phyloP scores from a whole-genome alignment of 768 basidiomycete species.

The Auricularia sp. region DNA sequence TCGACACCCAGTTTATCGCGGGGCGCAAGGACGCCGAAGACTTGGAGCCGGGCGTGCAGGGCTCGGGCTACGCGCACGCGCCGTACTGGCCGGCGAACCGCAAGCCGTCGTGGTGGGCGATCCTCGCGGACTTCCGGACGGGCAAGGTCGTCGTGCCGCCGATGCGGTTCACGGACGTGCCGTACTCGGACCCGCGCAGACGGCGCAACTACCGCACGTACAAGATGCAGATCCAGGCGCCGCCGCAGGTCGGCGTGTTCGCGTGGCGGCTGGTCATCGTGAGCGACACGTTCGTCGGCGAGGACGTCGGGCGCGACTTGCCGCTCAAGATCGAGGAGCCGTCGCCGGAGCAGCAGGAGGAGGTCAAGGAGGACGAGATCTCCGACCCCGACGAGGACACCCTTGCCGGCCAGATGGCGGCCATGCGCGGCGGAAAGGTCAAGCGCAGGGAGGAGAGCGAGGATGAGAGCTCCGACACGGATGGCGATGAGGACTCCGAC shows the following conservation, averaged over 20 bases:
- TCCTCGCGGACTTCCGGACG: constrained; percentile 79
- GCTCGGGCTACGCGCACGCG: constrained; percentile 67
- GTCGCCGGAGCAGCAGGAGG: constrained; percentile 44
- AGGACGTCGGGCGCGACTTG: constrained; percentile 61
- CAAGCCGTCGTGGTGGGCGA: constrained; percentile 87
- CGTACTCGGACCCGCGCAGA: constrained; percentile 41
- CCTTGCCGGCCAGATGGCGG: constrained; percentile 94
- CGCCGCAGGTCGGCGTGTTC: constrained; percentile 70
- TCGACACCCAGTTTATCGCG: constrained; percentile 60
- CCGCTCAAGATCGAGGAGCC: constrained; percentile 80
- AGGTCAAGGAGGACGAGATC: constrained; percentile 79
- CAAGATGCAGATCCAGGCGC: constrained; percentile 92
- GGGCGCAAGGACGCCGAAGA: constrained; percentile 56
- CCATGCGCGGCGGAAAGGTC: constrained; percentile 80
- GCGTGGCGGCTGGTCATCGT: constrained; percentile 81
- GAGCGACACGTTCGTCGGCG: constrained; percentile 83
- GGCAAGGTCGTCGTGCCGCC: constrained; percentile 84
- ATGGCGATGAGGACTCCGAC: constrained; percentile 35
- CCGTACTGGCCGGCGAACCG: constrained; percentile 89
- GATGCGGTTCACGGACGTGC: constrained; percentile 69
- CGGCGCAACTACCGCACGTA: constrained; percentile 65
- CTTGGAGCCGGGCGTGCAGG: constrained; percentile 28
- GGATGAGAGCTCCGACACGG: constrained; percentile 42
- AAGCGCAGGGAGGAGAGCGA: constrained; percentile 55
- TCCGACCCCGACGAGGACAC: constrained; percentile 97